Evolutionary conservation across 1,284 basidiomycete genomes (phyloP).

Genomic region (Trametes hirsuta): DNA sequence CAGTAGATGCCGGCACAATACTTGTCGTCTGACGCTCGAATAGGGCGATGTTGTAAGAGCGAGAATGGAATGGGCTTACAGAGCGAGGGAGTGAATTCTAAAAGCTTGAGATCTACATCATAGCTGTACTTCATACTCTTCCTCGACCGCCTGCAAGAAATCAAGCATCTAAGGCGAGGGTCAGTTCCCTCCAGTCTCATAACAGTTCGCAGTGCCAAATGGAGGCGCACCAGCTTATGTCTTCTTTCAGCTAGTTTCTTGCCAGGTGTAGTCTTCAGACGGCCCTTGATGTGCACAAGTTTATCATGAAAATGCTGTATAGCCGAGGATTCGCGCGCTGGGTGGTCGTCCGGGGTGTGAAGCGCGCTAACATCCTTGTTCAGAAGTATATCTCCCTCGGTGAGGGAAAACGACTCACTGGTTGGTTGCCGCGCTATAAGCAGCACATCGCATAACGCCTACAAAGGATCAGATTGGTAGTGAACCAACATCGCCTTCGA

Average conservation of each 20-base stretch:
- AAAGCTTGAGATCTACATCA: background rate
- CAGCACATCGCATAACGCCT: constrained; percentile 88
- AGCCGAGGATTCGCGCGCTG: constrained; percentile 55
- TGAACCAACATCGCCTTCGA: background rate
- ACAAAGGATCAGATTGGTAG: background rate
- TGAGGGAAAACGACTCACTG: constrained; percentile 42
- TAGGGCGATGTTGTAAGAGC: too few species aligned
- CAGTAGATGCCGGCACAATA: too few species aligned
- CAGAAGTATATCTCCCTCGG: background rate
- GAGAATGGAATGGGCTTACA: too few species aligned
- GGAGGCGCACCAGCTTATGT: constrained; percentile 65
- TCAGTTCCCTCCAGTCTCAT: background rate
- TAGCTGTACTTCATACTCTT: constrained; percentile 29
- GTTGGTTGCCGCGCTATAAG: constrained; percentile 74
- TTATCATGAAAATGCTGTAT: constrained; percentile 91
- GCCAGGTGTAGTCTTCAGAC: constrained; percentile 79
- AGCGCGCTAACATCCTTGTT: constrained; percentile 52
- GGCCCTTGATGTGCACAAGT: constrained; percentile 71
- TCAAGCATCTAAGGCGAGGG: constrained; percentile 32
- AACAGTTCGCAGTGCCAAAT: background rate
- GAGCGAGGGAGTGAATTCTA: too few species aligned
- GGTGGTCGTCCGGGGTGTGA: constrained; percentile 59
- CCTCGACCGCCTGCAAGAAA: constrained; percentile 34
- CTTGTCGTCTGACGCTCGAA: too few species aligned
- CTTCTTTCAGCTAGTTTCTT: constrained; percentile 71